Evolutionary conservation across 2,329 filamentous ascomycete species (phyloP).

Genomic region (Talaromyces sp.): DNA sequence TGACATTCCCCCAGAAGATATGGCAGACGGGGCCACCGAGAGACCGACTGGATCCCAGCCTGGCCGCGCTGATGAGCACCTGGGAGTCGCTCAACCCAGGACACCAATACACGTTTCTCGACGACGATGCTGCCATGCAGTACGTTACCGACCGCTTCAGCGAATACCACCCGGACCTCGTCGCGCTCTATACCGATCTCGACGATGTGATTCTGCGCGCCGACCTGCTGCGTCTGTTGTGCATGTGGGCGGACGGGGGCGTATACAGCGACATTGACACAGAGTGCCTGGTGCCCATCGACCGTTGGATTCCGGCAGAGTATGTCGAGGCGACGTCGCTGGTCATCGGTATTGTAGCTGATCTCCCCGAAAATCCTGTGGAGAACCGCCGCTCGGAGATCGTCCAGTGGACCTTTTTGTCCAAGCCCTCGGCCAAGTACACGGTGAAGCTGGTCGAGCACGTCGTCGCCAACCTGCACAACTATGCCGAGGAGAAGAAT

Average conservation of each 20-base stretch:
- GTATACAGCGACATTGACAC: conserved; percentile 42
- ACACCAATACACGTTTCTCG: conserved; percentile 18
- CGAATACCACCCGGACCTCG: conserved; percentile 29
- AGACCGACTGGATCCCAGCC: neutral
- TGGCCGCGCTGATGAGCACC: neutral
- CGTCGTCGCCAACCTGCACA: neutral
- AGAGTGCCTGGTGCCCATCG: conserved; percentile 27
- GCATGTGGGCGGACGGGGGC: conserved; percentile 37
- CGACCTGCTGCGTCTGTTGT: conserved; percentile 39
- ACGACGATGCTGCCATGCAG: conserved; percentile 23
- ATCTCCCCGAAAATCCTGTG: neutral
- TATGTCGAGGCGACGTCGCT: neutral
- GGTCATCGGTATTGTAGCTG: neutral
- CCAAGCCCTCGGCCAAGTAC: neutral
- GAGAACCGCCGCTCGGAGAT: neutral
- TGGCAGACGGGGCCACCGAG: neutral
- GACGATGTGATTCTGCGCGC: conserved; percentile 36
- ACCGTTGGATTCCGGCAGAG: conserved; percentile 32
- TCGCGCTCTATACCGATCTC: conserved; percentile 27
- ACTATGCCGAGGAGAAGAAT: neutral
- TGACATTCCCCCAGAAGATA: neutral
- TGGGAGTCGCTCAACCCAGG: neutral
- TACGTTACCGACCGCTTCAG: conserved; percentile 32
- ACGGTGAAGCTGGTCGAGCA: neutral
- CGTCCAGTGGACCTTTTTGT: neutral